Evolutionary conservation across 176 grass and related monocot species (phyloP), one percentile per base, ranked within the genome.

Genomic region (Panicum miliaceum): DNA sequence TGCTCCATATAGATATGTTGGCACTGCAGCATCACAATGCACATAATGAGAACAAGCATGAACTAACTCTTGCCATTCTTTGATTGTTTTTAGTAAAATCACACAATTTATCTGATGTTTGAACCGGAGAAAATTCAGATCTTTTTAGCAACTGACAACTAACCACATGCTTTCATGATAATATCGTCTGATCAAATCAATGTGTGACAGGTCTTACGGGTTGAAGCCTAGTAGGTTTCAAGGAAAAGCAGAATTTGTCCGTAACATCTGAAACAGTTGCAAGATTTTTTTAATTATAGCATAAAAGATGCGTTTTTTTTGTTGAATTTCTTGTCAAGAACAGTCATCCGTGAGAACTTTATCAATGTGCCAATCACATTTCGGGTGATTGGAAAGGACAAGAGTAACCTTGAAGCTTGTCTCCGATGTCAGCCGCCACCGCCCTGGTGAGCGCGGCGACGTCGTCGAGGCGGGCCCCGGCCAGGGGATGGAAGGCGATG

Each of bases 401-500:
- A n/a, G 11, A 52, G 4, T 11, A 52, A 97, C 95, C 88, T 93
- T 88, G 80, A 68, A 94, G 90, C 25, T 75, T 52, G 20, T 81
- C 52, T 25, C 92, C 92, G 52, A 94, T 88, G 42, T 90, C 86
- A 25, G 69, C 42, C 9, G 88, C 95, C 6, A 88, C 83, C 0
- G 35, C 78, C 11, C 77, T 88, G 22, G 92, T 86, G 65, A 97
- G 75, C 53, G 80, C 54, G 13, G 92, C 82, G 27, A 90, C 90
- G 54, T 87, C 71, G 26, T 84, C 81, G 84, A 94, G 76, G 5
- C 60, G 27, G 15, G 83, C 47, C 7, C 61, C 53, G 13, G 82
- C 89, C 22, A 95, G 75, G 41, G 95, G 92, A 68, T 98, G 92
- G 62, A 98, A 95, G 58, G 80, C 86, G 41, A 98, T 84, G 48